Evolutionary conservation across 768 basidiomycete species (phyloP).

Genomic region (Pleurotus cornucopiae): DNA sequence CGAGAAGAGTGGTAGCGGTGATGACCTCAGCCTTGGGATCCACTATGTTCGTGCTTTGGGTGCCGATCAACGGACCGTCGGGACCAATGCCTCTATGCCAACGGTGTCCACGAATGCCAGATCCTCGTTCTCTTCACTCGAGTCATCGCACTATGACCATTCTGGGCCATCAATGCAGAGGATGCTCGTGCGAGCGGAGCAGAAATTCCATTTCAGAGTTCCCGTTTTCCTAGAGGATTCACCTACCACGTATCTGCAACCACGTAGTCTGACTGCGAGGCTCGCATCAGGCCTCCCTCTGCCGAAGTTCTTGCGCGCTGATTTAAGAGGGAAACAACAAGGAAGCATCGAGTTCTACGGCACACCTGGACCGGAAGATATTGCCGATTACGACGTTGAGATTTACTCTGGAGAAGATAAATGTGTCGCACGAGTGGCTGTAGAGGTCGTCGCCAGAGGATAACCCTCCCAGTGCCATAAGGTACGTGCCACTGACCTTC

Average conservation of each 20-base stretch:
- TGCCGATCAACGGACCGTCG: conserved; percentile 34
- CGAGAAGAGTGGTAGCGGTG: conserved; percentile 41
- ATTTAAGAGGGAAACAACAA: conserved; percentile 39
- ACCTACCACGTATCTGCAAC: conserved; percentile 10
- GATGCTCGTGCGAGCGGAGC: conserved; percentile 51
- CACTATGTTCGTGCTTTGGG: conserved; percentile 71
- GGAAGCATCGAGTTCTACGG: conserved; percentile 57
- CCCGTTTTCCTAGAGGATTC: conserved; percentile 25
- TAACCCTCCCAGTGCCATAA: background rate
- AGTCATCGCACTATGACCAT: conserved; percentile 49
- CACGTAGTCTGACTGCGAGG: conserved; percentile 31
- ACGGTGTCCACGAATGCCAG: conserved; percentile 33
- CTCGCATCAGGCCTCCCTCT: conserved; percentile 48
- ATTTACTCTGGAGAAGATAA: conserved; percentile 49
- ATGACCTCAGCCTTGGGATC: conserved; percentile 66
- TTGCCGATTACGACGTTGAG: conserved; percentile 52
- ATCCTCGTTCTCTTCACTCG: conserved; percentile 63
- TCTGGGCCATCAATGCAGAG: conserved; percentile 28
- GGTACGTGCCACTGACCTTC: background rate
- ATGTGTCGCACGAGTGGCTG: conserved; percentile 49
- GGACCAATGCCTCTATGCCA: conserved; percentile 25
- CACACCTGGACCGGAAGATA: conserved; percentile 41
- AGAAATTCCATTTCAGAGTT: conserved; percentile 57
- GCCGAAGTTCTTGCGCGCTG: conserved; percentile 53
- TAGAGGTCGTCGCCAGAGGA: conserved; percentile 45